A percentile compares a stretch with the other conserved stretches of the same genome.
Evolutionary conservation across 176 grass and related monocot species (phyloP).

Genomic region (Dendrocalamus sinicus): DNA sequence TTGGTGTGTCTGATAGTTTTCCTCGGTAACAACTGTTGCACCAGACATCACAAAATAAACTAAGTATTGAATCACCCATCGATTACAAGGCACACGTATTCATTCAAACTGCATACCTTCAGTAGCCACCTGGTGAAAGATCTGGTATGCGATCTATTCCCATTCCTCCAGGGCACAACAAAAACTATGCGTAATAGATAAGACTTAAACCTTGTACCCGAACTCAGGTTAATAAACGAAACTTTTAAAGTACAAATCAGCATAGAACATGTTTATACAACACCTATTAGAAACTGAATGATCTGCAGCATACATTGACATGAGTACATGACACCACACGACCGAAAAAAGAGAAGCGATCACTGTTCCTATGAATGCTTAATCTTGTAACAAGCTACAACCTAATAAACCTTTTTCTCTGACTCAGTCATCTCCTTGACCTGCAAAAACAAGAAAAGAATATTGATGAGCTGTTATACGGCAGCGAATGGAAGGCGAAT

Average conservation of each 20-base stretch:
- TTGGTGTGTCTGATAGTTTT: background rate
- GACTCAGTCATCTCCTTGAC: background rate
- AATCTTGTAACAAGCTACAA: slow-evolving; percentile 39
- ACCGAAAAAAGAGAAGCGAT: slow-evolving; percentile 5
- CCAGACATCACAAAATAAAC: background rate
- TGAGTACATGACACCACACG: slow-evolving; percentile 18
- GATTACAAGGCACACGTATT: background rate
- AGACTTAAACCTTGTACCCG: background rate
- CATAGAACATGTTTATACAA: slow-evolving; percentile 46
- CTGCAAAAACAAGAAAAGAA: slow-evolving; percentile 33
- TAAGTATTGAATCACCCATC: background rate
- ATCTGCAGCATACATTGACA: slow-evolving; percentile 24
- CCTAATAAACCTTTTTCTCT: slow-evolving; percentile 13
- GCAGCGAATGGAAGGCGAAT: background rate
- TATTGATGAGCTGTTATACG: background rate
- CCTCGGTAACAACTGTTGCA: background rate
- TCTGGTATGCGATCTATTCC: background rate
- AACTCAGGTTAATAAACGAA: background rate
- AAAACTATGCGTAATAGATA: background rate
- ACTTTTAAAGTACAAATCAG: slow-evolving; percentile 16
- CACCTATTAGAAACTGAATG: slow-evolving; percentile 30
- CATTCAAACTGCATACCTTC: background rate
- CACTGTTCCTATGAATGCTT: slow-evolving; percentile 46
- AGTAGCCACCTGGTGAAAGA: background rate
- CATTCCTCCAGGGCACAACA: background rate